These are phyloP conservation scores for Ophiocordyceps camponoti-floridani DNA, from an alignment of 2,329 filamentous ascomycete genomes.

Conservation along the genomic window DNA sequence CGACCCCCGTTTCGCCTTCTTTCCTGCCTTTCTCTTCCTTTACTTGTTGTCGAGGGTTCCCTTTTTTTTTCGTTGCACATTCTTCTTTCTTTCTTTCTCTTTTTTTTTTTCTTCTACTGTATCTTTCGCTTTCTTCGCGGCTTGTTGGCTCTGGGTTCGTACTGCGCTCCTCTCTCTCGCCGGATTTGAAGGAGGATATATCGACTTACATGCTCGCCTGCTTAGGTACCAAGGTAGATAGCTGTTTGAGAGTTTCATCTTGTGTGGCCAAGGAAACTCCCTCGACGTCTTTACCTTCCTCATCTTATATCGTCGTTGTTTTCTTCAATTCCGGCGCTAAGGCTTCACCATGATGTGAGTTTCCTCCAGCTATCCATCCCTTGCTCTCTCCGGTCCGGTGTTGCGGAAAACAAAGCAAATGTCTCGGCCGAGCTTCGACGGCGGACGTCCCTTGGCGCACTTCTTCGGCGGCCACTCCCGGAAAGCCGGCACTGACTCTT, in stretches of 20 bases:
- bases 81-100: not conserved
- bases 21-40: not conserved
- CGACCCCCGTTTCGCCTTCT: not conserved
- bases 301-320: not conserved
- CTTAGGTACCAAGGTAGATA: not conserved
- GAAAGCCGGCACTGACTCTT: conserved; percentile 5
- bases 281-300: not conserved
- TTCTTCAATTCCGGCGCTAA: not conserved
- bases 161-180: not conserved
- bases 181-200: not conserved
- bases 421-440: conserved; percentile 15
- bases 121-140: not conserved
- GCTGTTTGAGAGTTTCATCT: not conserved
- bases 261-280: not conserved
- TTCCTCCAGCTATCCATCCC: not conserved
- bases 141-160: not conserved
- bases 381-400: not conserved
- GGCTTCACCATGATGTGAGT: not conserved
- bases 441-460: conserved; percentile 3
- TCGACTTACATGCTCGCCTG: too few relatives aligned
- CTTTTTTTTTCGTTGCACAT: not conserved
- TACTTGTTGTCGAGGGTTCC: not conserved
- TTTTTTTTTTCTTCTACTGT: not conserved
- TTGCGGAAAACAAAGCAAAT: conserved; percentile 6
- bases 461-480: not conserved